Base-by-base conservation (phyloP, 1,284 basidiomycete species). In the Golubevia pallescens region DNA sequence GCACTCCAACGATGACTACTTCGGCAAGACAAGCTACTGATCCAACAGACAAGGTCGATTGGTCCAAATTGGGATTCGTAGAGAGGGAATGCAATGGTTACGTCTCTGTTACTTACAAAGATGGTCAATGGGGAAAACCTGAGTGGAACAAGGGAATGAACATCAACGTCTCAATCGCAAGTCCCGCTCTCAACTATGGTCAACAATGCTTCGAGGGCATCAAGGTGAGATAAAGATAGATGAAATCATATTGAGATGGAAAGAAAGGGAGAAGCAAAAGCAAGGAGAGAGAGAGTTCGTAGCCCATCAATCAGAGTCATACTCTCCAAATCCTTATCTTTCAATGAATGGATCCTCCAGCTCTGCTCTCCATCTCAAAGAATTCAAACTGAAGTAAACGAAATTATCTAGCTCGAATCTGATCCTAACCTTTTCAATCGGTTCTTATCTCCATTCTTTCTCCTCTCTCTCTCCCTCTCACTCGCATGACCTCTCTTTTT, bases 151-250 rank as follows among this genome's bases (percentile, higher is more conserved):
- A 75, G 42, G 77, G 77, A 58, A 74, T 74, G 19, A 73, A 81
- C 54, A 61, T 86, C 60, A 77, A 77, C 21, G 65, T 86, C 10
- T 80, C 83, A 63, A 75, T 78, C 38, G 83, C 79, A 23, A 77
- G 77, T 16, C 74, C 80, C 42, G 77, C 78, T 19, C 78, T 86
- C 70, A 86, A 86, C 70, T 86, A 86, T 55, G 85, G 80, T 6
- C 80, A 82, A 66, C 75, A 79, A 71, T 57, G 73, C 53, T 86
- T 86, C 52, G 84, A 86, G 58, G 84, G 84, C 1, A 73, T 86
- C 65, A 86, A 86, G 75, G 84, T 38, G 34, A 38, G 34, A n/a
- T n/a, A 28, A 28, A 28, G 28, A 28, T 28, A 28, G 28, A 28
- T 28, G 28, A 28, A 28, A 28, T 28, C 28, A 14, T 54, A 3